Evolutionary conservation across 75 land plant genomes (phyloP).

Genomic region (Pinus tabuliformis): DNA sequence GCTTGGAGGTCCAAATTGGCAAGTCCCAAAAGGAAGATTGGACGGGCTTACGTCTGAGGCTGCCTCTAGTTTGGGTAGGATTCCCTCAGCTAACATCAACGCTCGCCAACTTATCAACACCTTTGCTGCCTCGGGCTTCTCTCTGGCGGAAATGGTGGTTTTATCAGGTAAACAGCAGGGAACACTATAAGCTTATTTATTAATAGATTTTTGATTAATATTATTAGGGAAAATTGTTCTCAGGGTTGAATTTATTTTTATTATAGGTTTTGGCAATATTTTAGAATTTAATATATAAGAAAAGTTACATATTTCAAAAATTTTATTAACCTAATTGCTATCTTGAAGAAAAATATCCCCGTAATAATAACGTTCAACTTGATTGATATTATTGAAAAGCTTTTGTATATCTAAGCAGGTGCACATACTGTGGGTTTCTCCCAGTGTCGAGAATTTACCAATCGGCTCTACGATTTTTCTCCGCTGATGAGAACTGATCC

Average conservation of each 20-base stretch:
- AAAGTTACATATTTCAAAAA: too few species aligned
- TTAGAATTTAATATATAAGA: too few species aligned
- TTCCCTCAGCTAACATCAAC: constrained; percentile 8
- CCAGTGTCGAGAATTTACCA: constrained; percentile 11
- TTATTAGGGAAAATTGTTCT: too few species aligned
- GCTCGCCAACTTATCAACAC: constrained; percentile 7
- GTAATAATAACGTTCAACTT: too few species aligned
- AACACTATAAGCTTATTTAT: too few species aligned
- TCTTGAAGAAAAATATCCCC: too few species aligned
- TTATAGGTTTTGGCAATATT: too few species aligned
- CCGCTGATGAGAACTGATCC: constrained; percentile 9
- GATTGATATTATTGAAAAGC: too few species aligned
- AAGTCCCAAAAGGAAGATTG: constrained; percentile 24
- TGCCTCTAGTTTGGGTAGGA: neutral
- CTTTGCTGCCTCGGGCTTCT: constrained; percentile 28
- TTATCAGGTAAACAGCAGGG: constrained; percentile 21
- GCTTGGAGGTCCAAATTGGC: constrained; percentile 24
- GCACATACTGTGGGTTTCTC: constrained; percentile 24
- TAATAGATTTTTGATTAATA: too few species aligned
- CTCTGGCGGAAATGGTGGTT: constrained; percentile 27
- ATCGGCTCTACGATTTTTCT: constrained; percentile 24
- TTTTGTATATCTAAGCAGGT: constrained; percentile 6
- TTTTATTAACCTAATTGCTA: too few species aligned
- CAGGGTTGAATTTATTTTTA: too few species aligned
- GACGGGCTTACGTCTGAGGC: constrained; percentile 16